These are phyloP conservation scores for Acidomyces sp. DNA, from an alignment of 495 filamentous ascomycete species.

Conservation along the genomic window DNA sequence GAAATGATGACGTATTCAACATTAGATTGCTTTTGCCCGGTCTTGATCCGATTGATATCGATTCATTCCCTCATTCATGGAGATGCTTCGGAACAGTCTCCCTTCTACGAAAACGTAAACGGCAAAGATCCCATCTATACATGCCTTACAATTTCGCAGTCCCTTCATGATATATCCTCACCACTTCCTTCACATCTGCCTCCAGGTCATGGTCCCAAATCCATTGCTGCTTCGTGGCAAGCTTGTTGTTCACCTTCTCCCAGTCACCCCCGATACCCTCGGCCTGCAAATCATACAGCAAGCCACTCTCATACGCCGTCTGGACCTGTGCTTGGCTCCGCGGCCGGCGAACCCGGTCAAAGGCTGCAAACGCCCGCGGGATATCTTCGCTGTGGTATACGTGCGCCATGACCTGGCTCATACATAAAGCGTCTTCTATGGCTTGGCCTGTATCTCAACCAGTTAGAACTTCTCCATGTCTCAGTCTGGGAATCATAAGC, in stretches of 20 bases:
- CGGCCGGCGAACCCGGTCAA: conserved; percentile 45
- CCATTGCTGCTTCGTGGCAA: conserved; percentile 48
- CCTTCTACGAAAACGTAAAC: too few species aligned
- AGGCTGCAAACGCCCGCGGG: conserved; percentile 44
- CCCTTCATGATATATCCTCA: conserved; percentile 14
- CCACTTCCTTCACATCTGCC: conserved; percentile 20
- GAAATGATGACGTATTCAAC: too few species aligned
- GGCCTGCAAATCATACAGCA: conserved; percentile 25
- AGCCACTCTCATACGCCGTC: conserved; percentile 22
- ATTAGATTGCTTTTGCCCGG: too few species aligned
- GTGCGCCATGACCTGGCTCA: conserved; percentile 42
- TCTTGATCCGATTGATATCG: too few species aligned
- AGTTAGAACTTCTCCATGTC: too few species aligned
- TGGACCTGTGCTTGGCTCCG: conserved; percentile 22
- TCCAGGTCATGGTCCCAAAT: conserved; percentile 38
- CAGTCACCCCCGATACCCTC: conserved; percentile 23
- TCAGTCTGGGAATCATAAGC: too few species aligned
- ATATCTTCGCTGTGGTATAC: conserved; percentile 30
- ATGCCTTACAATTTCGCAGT: conserved; percentile 3
- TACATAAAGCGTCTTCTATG: conserved; percentile 52
- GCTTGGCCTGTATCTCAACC: too few species aligned
- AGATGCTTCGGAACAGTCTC: too few species aligned
- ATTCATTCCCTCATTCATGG: too few species aligned
- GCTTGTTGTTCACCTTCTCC: conserved; percentile 25
- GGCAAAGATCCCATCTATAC: too few species aligned